Evolutionary conservation across 306 rosid genomes (phyloP).

Genomic region (Acacia crassicarpa): DNA sequence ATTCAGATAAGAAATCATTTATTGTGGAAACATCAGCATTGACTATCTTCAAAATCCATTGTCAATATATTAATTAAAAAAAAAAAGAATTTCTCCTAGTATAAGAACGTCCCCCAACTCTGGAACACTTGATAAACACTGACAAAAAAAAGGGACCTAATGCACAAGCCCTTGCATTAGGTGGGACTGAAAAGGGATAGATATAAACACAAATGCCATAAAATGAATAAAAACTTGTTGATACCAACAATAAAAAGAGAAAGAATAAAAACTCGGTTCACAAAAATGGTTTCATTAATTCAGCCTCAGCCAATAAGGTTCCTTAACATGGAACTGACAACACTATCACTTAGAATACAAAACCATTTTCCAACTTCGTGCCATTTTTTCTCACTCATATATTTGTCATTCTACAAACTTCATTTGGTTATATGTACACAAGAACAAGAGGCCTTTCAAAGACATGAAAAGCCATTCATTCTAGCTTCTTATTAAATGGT

Average conservation of each 20-base stretch:
- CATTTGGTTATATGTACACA: slow-evolving; percentile 42
- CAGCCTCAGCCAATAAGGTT: slow-evolving; percentile 16
- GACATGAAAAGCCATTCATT: slow-evolving; percentile 19
- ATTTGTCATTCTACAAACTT: slow-evolving; percentile 30
- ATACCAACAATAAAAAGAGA: background rate
- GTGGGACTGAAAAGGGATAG: too few species aligned
- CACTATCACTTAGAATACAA: background rate
- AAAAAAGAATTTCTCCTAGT: background rate
- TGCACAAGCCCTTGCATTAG: too few species aligned
- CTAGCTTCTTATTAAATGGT: slow-evolving; percentile 44
- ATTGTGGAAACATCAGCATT: too few species aligned
- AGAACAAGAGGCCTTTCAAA: background rate
- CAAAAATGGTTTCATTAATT: slow-evolving; percentile 29
- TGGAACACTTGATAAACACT: background rate
- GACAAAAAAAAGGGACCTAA: too few species aligned
- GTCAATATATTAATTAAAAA: background rate
- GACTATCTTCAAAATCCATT: background rate
- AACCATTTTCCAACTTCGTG: background rate
- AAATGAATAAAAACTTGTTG: background rate
- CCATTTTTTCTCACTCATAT: slow-evolving; percentile 30
- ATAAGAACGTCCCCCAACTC: background rate
- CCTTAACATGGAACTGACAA: background rate
- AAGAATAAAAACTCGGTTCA: slow-evolving; percentile 1
- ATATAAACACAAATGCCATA: background rate
- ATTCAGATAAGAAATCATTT: too few species aligned